Conservation (phyloP, 129 eudicot genomes). For the Flaveria ramosissima region DNA sequence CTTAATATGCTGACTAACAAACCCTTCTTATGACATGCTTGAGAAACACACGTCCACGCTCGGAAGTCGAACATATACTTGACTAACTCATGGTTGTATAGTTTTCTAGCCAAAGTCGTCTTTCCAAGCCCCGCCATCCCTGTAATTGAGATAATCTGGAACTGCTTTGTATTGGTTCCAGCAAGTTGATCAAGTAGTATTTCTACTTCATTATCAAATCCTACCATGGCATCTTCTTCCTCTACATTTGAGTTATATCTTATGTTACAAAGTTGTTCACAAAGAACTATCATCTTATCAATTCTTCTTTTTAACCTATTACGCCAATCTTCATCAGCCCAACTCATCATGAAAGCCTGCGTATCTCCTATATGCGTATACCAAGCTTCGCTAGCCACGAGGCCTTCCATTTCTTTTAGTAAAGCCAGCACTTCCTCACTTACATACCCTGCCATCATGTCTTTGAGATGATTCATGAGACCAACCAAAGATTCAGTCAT, state of each 20-base stretch:
- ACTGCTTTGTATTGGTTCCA: not conserved
- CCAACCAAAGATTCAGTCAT: not conserved
- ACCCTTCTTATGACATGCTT: slow-evolving; percentile 28
- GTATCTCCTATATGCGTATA: too few species aligned
- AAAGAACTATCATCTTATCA: not conserved
- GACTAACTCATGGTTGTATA: slow-evolving; percentile 23
- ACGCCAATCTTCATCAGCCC: too few species aligned
- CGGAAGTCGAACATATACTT: slow-evolving; percentile 30
- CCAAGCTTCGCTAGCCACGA: not conserved
- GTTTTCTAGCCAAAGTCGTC: slow-evolving; percentile 29
- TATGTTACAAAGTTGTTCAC: slow-evolving; percentile 26
- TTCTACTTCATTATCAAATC: slow-evolving; percentile 35
- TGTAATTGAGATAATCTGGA: slow-evolving; percentile 35
- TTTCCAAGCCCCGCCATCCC: too few species aligned
- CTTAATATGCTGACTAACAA: slow-evolving; percentile 23
- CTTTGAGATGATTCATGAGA: slow-evolving; percentile 6
- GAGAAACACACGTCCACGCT: slow-evolving; percentile 33
- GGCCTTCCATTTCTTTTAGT: slow-evolving; percentile 9
- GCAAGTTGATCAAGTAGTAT: slow-evolving; percentile 29
- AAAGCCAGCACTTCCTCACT: slow-evolving; percentile 7
- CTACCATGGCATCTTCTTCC: slow-evolving; percentile 26
- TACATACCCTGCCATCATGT: slow-evolving; percentile 28
- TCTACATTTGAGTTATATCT: slow-evolving; percentile 18
- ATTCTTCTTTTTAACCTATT: too few species aligned
- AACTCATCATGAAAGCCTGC: too few species aligned